These are phyloP conservation scores for Mikania micrantha DNA, from an alignment of 129 eudicot species.

Conservation along the genomic window DNA sequence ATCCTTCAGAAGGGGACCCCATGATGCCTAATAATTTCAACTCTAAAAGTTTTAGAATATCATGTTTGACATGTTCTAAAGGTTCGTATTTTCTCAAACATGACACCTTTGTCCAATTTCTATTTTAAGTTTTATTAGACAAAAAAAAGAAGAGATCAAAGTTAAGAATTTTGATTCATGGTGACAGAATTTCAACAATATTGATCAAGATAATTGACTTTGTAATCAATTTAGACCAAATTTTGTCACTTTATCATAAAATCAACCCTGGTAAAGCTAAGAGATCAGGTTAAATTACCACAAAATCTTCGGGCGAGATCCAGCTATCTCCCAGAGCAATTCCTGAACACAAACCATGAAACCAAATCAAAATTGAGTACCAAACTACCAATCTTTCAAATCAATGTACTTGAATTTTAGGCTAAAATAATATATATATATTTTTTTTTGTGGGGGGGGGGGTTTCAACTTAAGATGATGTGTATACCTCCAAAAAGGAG, in stretches of 20 bases:
- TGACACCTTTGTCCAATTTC: not conserved
- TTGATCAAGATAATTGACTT: not conserved
- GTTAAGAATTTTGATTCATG: not conserved
- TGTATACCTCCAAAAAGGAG: constrained; percentile 71
- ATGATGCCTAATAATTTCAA: constrained; percentile 42
- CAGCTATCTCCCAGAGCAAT: constrained; percentile 81
- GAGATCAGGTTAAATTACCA: constrained; percentile 10
- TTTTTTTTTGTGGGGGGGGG: not conserved
- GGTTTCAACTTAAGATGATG: not conserved
- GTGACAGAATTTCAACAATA: not conserved
- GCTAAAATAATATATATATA: not conserved
- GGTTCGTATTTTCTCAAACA: not conserved
- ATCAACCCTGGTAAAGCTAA: not conserved
- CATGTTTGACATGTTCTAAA: not conserved
- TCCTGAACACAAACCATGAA: constrained; percentile 33
- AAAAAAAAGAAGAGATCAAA: not conserved
- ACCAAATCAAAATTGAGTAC: not conserved
- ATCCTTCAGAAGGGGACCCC: constrained; percentile 88
- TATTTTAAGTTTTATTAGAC: not conserved
- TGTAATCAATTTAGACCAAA: not conserved
- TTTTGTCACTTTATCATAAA: not conserved
- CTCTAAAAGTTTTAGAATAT: not conserved
- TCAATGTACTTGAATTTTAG: not conserved
- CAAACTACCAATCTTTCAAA: not conserved
- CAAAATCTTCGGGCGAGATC: constrained; percentile 93